These are phyloP conservation scores for Tolypocladium tundrense DNA, from an alignment of 2,329 filamentous ascomycete species.

Conservation along the genomic window DNA sequence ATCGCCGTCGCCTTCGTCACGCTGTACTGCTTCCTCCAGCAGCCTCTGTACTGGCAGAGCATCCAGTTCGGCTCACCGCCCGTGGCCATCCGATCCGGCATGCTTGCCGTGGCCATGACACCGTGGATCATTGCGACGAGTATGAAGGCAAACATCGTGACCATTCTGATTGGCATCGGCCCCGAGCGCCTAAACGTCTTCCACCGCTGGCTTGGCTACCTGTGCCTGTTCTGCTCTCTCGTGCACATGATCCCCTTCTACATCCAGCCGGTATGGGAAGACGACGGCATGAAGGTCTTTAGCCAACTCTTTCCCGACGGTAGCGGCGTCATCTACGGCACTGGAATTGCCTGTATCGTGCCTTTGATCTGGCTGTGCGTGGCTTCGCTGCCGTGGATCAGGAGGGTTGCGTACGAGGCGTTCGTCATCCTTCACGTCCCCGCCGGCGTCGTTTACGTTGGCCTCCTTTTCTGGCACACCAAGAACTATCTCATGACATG, in stretches of 20 bases:
- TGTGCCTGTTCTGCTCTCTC: slow-evolving; percentile 72
- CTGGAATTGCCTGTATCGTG: slow-evolving; percentile 70
- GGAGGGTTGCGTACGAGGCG: slow-evolving; percentile 71
- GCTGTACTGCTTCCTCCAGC: slow-evolving; percentile 76
- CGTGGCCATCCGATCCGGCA: slow-evolving; percentile 75
- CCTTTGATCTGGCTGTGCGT: slow-evolving; percentile 76
- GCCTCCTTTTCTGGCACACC: slow-evolving; percentile 89
- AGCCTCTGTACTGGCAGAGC: slow-evolving; percentile 81
- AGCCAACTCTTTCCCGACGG: slow-evolving; percentile 55
- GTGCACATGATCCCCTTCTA: slow-evolving; percentile 87
- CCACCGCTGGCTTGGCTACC: slow-evolving; percentile 83
- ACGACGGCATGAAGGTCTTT: slow-evolving; percentile 62
- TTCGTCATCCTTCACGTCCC: slow-evolving; percentile 79
- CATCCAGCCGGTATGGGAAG: slow-evolving; percentile 75
- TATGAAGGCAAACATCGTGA: slow-evolving; percentile 84
- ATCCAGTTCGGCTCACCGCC: slow-evolving; percentile 83
- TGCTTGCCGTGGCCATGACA: slow-evolving; percentile 84
- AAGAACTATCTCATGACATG: slow-evolving; percentile 87
- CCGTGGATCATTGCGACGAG: slow-evolving; percentile 87
- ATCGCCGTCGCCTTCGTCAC: slow-evolving; percentile 62
- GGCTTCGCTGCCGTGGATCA: slow-evolving; percentile 70
- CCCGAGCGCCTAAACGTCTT: slow-evolving; percentile 88
- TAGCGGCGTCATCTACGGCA: slow-evolving; percentile 69
- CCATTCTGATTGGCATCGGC: slow-evolving; percentile 77
- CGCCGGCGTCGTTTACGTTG: slow-evolving; percentile 69